phyloP scores from a whole-genome alignment of 129 eudicot genomes.

The Smallanthus sonchifolius region DNA sequence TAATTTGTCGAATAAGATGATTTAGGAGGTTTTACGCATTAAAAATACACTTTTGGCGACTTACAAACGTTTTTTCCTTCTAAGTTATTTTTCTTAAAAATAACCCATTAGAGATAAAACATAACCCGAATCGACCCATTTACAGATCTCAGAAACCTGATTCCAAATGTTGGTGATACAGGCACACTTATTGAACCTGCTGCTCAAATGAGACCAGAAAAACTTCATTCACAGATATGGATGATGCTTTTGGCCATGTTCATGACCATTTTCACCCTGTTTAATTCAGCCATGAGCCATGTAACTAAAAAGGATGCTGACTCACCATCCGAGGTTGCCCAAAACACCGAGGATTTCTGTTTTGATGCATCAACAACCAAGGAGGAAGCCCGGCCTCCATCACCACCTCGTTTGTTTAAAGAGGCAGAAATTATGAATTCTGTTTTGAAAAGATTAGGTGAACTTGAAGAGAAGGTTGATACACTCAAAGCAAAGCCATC shows the following conservation, averaged over 20 bases:
- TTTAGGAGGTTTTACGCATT: not conserved
- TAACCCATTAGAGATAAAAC: not conserved
- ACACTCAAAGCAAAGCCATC: conserved; percentile 71
- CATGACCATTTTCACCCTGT: conserved; percentile 49
- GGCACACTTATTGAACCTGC: conserved; percentile 41
- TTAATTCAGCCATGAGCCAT: conserved; percentile 45
- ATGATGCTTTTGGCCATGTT: conserved; percentile 60
- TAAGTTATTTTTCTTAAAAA: not conserved
- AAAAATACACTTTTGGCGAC: not conserved
- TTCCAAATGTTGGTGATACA: conserved; percentile 22
- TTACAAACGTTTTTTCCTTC: not conserved
- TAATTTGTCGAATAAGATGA: not conserved
- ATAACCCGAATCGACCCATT: too few relatives aligned
- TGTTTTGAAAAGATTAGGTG: conserved; percentile 70
- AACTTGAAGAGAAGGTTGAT: conserved; percentile 79
- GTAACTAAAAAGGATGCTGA: conserved; percentile 54
- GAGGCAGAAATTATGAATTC: conserved; percentile 54
- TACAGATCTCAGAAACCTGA: not conserved
- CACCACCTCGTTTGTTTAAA: conserved; percentile 54
- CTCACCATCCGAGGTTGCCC: conserved; percentile 24
- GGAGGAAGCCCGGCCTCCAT: conserved; percentile 67
- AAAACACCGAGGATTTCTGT: conserved; percentile 36
- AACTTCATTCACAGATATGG: conserved; percentile 40
- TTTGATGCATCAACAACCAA: conserved; percentile 30
- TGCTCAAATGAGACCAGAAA: conserved; percentile 53